Evolutionary conservation across 768 basidiomycete genomes (phyloP).

Genomic region (Tylopilus plumbeoviolaceoides): DNA sequence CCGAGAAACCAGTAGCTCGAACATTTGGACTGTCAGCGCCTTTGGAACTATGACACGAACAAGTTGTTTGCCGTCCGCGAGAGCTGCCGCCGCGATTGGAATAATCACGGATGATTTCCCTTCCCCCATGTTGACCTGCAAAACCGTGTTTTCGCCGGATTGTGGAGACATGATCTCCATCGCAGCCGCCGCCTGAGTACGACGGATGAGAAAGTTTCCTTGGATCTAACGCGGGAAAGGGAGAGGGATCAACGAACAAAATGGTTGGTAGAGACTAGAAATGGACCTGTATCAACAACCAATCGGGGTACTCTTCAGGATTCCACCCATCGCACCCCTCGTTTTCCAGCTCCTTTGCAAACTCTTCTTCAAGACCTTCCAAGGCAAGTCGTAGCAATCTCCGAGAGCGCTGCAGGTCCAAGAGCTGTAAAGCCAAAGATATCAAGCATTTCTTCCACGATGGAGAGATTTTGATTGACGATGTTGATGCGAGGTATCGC

Average conservation of each 20-base stretch:
- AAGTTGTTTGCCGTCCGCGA: no score
- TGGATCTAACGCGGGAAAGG: no score
- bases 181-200: constrained; percentile 13
- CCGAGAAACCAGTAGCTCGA: constrained; percentile 38
- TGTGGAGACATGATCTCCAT: constrained; percentile 42
- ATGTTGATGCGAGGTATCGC: neutral
- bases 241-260: neutral
- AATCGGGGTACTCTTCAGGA: no score
- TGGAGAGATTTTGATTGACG: neutral
- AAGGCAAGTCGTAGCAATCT: no score
- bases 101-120: no score
- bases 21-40: constrained; percentile 22
- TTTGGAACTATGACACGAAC: no score
- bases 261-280: neutral
- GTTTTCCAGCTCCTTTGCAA: no score
- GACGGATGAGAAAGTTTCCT: no score
- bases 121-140: constrained; percentile 27
- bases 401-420: neutral
- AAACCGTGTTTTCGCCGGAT: constrained; percentile 31
- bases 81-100: no score
- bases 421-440: neutral
- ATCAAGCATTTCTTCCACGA: neutral
- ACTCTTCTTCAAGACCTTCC: no score
- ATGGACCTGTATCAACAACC: constrained; percentile 16
- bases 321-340: no score